Evolutionary conservation across 371 early-diverging fungal species (phyloP), one percentile per base, ranked within the genome.

Genomic region (Mucor velutinosus): DNA sequence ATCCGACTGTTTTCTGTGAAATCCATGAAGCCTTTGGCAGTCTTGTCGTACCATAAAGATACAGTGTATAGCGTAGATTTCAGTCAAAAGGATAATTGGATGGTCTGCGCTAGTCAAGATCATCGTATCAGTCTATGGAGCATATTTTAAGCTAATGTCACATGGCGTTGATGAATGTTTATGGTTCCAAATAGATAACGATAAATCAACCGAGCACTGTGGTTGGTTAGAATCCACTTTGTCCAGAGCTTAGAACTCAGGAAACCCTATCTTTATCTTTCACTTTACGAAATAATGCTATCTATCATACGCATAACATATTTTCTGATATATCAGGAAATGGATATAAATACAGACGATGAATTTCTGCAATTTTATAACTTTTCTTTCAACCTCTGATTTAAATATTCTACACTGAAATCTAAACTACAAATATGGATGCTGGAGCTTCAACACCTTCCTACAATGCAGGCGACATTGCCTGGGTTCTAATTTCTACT

Each of bases 401-500:
- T 45, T 37, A 19, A 19, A 45, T 19, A 45, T 45, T 45, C 45
- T 45, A 45, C 45, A 45, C 7, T 6, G 33, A 45, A 45, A 45
- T 45, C 17, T n/a, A 51, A 51, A 37, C 30, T 19, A 19, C 17
- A 63, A 17, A 7, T 32, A 69, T 69, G 63, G 63, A 73, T 29
- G 55, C 14, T 35, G 19, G 60, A 64, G 27, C 53, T 51, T 37
- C 66, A 17, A 45, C 67, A 19, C 61, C 79, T 19, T 71, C 71
- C 12, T 82, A 75, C 56, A 68, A 80, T 47, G 59, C 85, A 49
- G 93, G 92, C 53, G 90, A 93, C 64, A 87, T 89, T 49, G 87
- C 88, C 23, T 93, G 90, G 89, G 78, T 92, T 23, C 74, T 93
- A 32, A 71, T 80, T 4, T 85, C 85, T 19, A 88, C 93, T 4